phyloP scores from a whole-genome alignment of 257 asterid genomes.

The Nicotiana undulata region DNA sequence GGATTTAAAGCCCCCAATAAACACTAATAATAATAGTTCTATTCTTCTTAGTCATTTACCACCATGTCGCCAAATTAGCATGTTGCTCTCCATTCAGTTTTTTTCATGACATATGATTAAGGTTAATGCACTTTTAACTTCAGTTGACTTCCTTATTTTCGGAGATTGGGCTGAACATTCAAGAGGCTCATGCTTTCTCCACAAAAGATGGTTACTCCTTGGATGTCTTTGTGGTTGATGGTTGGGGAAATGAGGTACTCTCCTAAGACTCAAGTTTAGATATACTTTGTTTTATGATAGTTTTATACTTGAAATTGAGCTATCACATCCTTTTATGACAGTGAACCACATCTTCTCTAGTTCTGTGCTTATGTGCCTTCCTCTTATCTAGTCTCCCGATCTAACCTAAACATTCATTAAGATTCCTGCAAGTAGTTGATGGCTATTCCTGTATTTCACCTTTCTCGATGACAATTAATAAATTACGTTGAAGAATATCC shows the following conservation, averaged over 20 bases:
- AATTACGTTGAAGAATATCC: too few relatives aligned
- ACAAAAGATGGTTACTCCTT: conserved; percentile 81
- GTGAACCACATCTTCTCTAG: neutral
- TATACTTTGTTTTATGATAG: neutral
- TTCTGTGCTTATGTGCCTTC: conserved; percentile 15
- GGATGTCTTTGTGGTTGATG: conserved; percentile 85
- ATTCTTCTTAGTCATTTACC: neutral
- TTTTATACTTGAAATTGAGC: neutral
- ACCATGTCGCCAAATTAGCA: neutral
- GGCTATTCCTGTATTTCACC: neutral
- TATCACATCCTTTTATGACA: neutral
- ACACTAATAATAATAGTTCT: neutral
- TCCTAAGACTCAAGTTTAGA: neutral
- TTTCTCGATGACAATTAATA: neutral
- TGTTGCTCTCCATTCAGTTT: neutral
- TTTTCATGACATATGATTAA: neutral
- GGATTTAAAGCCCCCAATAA: too few relatives aligned
- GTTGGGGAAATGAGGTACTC: conserved; percentile 68
- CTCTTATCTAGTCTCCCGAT: neutral
- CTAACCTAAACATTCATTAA: neutral
- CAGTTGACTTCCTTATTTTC: conserved; percentile 80
- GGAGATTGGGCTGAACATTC: conserved; percentile 90
- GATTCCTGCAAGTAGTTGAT: neutral
- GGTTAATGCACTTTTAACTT: neutral
- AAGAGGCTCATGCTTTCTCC: conserved; percentile 98